Base-by-base conservation (phyloP, 257 asterid genomes). In the Dorcoceras hygrometricum region DNA sequence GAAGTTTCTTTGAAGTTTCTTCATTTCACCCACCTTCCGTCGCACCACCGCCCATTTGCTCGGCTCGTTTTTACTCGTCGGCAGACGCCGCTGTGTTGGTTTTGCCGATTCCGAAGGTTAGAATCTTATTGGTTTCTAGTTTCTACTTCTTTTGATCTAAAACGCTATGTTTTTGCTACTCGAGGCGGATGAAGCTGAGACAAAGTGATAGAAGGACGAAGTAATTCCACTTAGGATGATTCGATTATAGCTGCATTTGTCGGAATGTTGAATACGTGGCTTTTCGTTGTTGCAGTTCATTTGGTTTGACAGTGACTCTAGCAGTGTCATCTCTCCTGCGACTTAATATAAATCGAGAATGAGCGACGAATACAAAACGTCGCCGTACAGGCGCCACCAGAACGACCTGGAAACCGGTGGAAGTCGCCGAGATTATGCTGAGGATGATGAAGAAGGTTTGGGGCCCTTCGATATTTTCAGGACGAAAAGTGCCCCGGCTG, bases 261-360 rank as follows among this genome's bases (percentile, higher is more conserved):
- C 3, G 39, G 23, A 51, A 57, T 50, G 51, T 34, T 6, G 53
- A 43, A 16, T 63, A 68, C 67, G 50, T 66, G 62, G 75, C 64
- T 64, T 73, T 69, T 72, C 53, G 28, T 31, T 27, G 60, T 39
- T 55, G 19, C 61, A 55, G 24, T 58, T 64, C 53, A 51, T 70
- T 31, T 60, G 74, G 70, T 56, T 73, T 48, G 69, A 54, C 46
- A 27, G 68, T 63, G 26, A 24, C 67, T 32, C 31, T 39, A 61
- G 71, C 8, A 75, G 85, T 78, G 81, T 79, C 87, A 82, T 85
- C 86, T 89, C 88, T 83, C 95, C 90, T 85, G 95, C 96, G 88
- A 81, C 83, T 55, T 59, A 39, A 68, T 73, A 74, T 59, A 54
- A 77, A 46, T 70, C 16, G 53, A 54, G 55, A 70, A 63, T 81